phyloP scores from a whole-genome alignment of 768 basidiomycete species.

The Xanthoconium stramineum region DNA sequence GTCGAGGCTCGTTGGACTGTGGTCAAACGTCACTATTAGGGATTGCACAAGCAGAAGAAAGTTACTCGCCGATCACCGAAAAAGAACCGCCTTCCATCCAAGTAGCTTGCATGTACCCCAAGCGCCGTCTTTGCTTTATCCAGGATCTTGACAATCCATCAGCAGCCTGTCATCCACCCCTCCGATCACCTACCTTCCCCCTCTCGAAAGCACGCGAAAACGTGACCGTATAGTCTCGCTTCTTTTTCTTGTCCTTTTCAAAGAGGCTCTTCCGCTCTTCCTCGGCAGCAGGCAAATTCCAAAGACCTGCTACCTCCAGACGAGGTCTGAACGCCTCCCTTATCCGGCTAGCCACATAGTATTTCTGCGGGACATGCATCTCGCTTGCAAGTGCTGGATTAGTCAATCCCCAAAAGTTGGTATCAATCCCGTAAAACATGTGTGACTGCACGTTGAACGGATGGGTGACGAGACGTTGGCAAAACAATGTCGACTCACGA shows the following conservation, averaged over 20 bases:
- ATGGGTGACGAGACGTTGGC: conserved; percentile 1
- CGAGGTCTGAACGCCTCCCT: conserved; percentile 54
- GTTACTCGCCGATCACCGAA: conserved; percentile 46
- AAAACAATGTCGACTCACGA: conserved; percentile 45
- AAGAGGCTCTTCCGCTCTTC: conserved; percentile 41
- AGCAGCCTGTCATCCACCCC: not conserved
- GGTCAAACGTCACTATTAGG: not conserved
- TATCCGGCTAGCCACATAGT: conserved; percentile 67
- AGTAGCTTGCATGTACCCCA: conserved; percentile 54
- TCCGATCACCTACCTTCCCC: conserved; percentile 45
- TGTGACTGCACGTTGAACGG: conserved; percentile 45
- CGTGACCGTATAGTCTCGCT: conserved; percentile 33
- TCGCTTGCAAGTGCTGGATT: conserved; percentile 52
- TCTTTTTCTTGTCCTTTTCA: conserved; percentile 29
- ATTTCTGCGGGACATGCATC: conserved; percentile 66
- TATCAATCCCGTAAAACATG: conserved; percentile 55
- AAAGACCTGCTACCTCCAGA: conserved; percentile 61
- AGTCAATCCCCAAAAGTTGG: conserved; percentile 61
- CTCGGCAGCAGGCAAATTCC: conserved; percentile 43
- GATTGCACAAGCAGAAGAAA: not conserved
- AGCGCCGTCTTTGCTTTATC: conserved; percentile 57
- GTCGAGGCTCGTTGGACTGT: conserved; percentile 63
- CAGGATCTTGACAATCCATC: conserved; percentile 43
- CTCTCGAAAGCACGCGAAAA: conserved; percentile 59
- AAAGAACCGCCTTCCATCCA: conserved; percentile 50